A percentile compares a stretch with the other conserved stretches of the same genome.
These are phyloP conservation scores for Ceratocystis albifundus DNA, from an alignment of 2,329 filamentous ascomycete genomes.

Conservation along the genomic window DNA sequence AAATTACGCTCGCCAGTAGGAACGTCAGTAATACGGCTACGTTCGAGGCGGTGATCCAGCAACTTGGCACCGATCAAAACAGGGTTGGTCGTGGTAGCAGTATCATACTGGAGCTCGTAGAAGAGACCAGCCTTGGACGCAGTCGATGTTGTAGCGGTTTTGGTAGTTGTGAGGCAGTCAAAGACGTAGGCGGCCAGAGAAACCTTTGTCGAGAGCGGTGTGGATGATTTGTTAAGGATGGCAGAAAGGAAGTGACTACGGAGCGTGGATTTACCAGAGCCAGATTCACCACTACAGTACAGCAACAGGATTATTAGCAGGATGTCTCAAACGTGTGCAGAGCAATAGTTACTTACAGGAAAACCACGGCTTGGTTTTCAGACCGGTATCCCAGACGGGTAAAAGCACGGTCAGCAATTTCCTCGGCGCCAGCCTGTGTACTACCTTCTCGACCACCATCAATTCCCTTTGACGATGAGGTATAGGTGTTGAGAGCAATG, in stretches of 20 bases:
- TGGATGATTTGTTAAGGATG: slow-evolving; percentile 79
- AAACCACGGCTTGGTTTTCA: slow-evolving; percentile 87
- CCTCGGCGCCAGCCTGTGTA: slow-evolving; percentile 83
- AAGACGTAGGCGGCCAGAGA: slow-evolving; percentile 92
- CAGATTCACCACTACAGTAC: slow-evolving; percentile 70
- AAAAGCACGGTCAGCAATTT: slow-evolving; percentile 78
- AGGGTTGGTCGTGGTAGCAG: slow-evolving; percentile 68
- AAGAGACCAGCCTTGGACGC: slow-evolving; percentile 93
- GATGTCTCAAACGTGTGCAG: not conserved
- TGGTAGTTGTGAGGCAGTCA: slow-evolving; percentile 91
- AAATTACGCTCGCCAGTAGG: slow-evolving; percentile 95
- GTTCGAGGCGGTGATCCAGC: slow-evolving; percentile 81
- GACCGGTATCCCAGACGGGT: slow-evolving; percentile 73
- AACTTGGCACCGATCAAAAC: slow-evolving; percentile 88
- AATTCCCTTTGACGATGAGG: slow-evolving; percentile 71
- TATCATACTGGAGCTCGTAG: slow-evolving; percentile 95
- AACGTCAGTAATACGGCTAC: slow-evolving; percentile 80
- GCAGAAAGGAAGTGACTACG: slow-evolving; percentile 78
- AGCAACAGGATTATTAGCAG: not conserved
- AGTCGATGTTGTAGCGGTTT: slow-evolving; percentile 87
- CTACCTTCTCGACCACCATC: slow-evolving; percentile 89
- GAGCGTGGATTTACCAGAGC: slow-evolving; percentile 89
- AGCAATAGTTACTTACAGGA: slow-evolving; percentile 55
- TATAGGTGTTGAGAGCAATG: slow-evolving; percentile 89
- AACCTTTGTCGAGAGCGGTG: slow-evolving; percentile 82